These are phyloP conservation scores for Ogataea saltuana DNA, from an alignment of 805 yeast species.

Conservation along the genomic window DNA sequence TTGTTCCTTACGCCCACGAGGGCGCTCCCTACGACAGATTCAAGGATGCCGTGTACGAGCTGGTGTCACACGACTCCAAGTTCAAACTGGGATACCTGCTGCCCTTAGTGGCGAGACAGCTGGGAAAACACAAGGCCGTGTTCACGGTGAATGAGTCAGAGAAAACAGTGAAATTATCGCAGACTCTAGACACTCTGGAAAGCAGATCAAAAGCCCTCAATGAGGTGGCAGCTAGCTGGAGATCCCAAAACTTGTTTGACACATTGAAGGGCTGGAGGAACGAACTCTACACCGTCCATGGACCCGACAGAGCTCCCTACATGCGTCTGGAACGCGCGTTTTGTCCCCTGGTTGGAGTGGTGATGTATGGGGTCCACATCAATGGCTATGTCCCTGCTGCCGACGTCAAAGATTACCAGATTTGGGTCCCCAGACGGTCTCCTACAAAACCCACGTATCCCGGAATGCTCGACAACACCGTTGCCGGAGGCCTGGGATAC, in stretches of 20 bases:
- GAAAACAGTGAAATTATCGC: slow-evolving; percentile 33
- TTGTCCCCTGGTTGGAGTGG: slow-evolving; percentile 78
- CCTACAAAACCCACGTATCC: slow-evolving; percentile 84
- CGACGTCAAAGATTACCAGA: slow-evolving; percentile 44
- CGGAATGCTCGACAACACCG: slow-evolving; percentile 85
- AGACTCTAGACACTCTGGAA: slow-evolving; percentile 39
- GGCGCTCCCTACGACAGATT: slow-evolving; percentile 13
- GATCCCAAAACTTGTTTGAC: slow-evolving; percentile 36
- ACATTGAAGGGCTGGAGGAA: slow-evolving; percentile 76
- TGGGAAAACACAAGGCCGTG: slow-evolving; percentile 22
- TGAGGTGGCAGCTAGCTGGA: slow-evolving; percentile 44
- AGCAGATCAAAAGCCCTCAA: slow-evolving; percentile 43
- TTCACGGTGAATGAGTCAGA: slow-evolving; percentile 31
- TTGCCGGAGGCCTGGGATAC: slow-evolving; percentile 92
- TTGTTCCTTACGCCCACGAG: slow-evolving; percentile 34
- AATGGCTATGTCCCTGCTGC: slow-evolving; percentile 60
- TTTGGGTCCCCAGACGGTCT: slow-evolving; percentile 89
- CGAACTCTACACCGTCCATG: slow-evolving; percentile 76
- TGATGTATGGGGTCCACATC: slow-evolving; percentile 87
- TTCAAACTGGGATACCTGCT: slow-evolving; percentile 42
- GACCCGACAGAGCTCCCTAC: slow-evolving; percentile 56
- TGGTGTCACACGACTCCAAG: slow-evolving; percentile 39
- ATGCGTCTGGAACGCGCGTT: slow-evolving; percentile 77
- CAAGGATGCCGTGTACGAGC: slow-evolving; percentile 29
- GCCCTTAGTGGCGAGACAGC: slow-evolving; percentile 35